Conservation (phyloP, 352 stramenopile genomes). For the Globisporangium ultimum region DNA sequence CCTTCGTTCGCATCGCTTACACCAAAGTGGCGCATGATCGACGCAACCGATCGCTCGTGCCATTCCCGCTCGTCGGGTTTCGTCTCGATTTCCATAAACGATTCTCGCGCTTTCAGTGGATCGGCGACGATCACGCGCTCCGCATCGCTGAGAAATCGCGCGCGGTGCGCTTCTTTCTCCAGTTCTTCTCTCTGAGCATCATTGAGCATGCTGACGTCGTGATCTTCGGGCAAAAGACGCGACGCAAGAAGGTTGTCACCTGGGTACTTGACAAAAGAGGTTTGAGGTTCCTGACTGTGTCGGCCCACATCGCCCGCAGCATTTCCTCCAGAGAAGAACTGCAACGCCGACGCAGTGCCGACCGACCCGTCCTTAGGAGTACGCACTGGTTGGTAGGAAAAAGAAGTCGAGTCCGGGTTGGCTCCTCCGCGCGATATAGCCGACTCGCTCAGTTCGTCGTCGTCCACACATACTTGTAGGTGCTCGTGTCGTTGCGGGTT, state of each 20-base stretch:
- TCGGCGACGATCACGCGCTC: constrained; percentile 54
- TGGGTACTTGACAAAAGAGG: constrained; percentile 19
- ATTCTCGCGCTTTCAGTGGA: constrained; percentile 37
- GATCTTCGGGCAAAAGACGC: constrained; percentile 12
- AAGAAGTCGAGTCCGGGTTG: constrained; percentile 32
- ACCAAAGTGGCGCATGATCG: constrained; percentile 39
- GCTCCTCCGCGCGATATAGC: too few relatives aligned
- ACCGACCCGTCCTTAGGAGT: constrained; percentile 53
- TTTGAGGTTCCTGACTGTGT: constrained; percentile 16
- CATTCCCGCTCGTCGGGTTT: constrained; percentile 48
- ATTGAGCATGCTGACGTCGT: constrained; percentile 12
- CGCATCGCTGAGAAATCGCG: constrained; percentile 58
- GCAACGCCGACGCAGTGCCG: constrained; percentile 17
- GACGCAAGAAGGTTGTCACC: constrained; percentile 8
- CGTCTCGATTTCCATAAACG: constrained; percentile 39
- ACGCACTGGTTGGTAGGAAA: constrained; percentile 55
- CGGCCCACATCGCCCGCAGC: constrained; percentile 6
- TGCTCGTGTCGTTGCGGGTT: neutral
- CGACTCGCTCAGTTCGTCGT: constrained; percentile 3
- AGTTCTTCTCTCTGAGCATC: constrained; percentile 19
- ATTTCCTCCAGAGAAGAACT: too few relatives aligned
- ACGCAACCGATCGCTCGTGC: constrained; percentile 28
- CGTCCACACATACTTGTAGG: constrained; percentile 8
- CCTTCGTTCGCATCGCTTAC: constrained; percentile 32
- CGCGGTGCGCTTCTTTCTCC: constrained; percentile 33